Evolutionary conservation across 257 asterid species (phyloP).

Genomic region (Pogostemon cablin): DNA sequence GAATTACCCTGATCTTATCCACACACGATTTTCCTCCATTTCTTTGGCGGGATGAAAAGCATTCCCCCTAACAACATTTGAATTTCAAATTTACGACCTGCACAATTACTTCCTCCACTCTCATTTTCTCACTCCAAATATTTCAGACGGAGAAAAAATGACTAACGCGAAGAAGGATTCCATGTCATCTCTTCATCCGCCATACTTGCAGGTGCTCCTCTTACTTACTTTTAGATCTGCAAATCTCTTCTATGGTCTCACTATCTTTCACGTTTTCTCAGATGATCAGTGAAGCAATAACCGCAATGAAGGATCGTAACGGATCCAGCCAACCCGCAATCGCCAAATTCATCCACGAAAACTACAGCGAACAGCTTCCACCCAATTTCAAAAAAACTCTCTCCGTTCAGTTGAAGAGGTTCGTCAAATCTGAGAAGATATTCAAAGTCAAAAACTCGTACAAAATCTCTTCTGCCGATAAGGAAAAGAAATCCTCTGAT

Average conservation of each 20-base stretch:
- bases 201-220: conserved; percentile 47
- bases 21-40: not conserved
- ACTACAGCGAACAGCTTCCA: conserved; percentile 49
- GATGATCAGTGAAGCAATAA: conserved; percentile 68
- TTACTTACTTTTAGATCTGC: not conserved
- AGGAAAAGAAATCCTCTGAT: conserved; percentile 30
- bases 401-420: conserved; percentile 52
- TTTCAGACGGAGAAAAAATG: conserved; percentile 29
- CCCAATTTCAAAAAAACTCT: conserved; percentile 52
- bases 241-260: no score
- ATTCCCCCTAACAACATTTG: conserved; percentile 1
- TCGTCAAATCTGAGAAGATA: conserved; percentile 53
- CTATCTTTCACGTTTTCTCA: not conserved
- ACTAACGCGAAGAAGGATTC: conserved; percentile 42
- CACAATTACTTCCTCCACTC: not conserved
- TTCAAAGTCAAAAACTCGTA: conserved; percentile 53
- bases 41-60: not conserved
- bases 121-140: not conserved
- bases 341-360: conserved; percentile 53
- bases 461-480: conserved; percentile 42
- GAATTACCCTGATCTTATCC: not conserved
- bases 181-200: conserved; percentile 43
- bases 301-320: conserved; percentile 54
- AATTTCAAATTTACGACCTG: conserved; percentile 32
- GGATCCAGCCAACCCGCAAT: conserved; percentile 71